Evolutionary conservation across 257 asterid genomes (phyloP).

Genomic region (Apocynum venetum): DNA sequence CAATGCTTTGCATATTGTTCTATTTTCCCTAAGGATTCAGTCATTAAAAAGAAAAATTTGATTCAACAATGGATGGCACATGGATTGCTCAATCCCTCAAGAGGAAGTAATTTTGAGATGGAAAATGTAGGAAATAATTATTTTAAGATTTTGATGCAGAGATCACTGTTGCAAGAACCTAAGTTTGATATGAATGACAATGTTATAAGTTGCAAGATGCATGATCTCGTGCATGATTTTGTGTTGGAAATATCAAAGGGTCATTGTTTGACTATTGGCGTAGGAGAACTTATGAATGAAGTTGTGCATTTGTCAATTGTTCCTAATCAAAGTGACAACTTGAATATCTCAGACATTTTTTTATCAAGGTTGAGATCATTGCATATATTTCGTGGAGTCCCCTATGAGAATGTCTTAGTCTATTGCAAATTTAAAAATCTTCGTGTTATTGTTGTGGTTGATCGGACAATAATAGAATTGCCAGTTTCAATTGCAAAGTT

Average conservation of each 20-base stretch:
- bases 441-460: background rate
- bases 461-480: background rate
- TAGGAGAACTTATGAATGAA: background rate
- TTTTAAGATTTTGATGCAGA: background rate
- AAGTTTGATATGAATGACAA: background rate
- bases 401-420: background rate
- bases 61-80: no score
- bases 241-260: background rate
- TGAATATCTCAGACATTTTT: background rate
- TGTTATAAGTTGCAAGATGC: background rate
- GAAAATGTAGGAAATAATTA: background rate
- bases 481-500: slow-evolving; percentile 15
- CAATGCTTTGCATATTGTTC: background rate
- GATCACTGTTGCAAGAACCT: background rate
- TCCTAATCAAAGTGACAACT: no score
- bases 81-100: background rate
- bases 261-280: background rate
- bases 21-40: no score
- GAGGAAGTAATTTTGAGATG: background rate
- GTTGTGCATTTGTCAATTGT: background rate
- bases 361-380: background rate
- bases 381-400: accelerated
- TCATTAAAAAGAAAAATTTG: no score
- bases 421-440: background rate
- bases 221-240: background rate